A percentile compares a stretch with the other conserved stretches of the same genome.
Conservation (phyloP, 1,284 basidiomycete species). For the Ganoderma lucidum region DNA sequence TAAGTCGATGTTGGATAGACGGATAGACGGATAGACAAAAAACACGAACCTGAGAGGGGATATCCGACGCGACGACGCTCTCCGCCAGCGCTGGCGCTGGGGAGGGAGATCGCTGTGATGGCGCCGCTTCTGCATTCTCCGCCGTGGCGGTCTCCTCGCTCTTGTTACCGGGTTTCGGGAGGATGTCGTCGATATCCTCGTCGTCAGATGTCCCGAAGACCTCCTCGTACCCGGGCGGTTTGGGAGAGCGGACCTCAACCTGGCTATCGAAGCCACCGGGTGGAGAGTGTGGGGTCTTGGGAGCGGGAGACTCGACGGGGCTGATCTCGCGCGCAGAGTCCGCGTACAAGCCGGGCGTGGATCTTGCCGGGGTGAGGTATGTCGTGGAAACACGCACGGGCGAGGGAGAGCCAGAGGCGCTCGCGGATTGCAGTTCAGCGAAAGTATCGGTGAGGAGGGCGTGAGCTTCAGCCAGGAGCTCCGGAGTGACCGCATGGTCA, state of each 20-base stretch:
- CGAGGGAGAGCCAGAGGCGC: neutral
- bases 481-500: neutral
- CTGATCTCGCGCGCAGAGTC: neutral
- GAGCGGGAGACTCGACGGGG: neutral
- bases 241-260: neutral
- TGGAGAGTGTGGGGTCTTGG: neutral
- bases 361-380: neutral
- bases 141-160: neutral
- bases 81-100: neutral
- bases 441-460: neutral
- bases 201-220: neutral
- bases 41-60: neutral
- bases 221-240: neutral
- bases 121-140: neutral
- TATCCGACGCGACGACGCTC: neutral
- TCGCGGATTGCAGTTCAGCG: neutral
- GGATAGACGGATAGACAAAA: neutral
- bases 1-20: too few relatives aligned
- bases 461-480: neutral
- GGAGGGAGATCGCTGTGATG: neutral
- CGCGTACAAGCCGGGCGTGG: neutral
- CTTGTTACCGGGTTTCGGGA: neutral
- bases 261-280: neutral
- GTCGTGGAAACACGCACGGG: too few relatives aligned
- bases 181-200: neutral